A percentile compares a stretch with the other conserved stretches of the same genome.
Evolutionary conservation across 2,329 filamentous ascomycete genomes (phyloP).

Genomic region (Davidsoniella eucalypti): DNA sequence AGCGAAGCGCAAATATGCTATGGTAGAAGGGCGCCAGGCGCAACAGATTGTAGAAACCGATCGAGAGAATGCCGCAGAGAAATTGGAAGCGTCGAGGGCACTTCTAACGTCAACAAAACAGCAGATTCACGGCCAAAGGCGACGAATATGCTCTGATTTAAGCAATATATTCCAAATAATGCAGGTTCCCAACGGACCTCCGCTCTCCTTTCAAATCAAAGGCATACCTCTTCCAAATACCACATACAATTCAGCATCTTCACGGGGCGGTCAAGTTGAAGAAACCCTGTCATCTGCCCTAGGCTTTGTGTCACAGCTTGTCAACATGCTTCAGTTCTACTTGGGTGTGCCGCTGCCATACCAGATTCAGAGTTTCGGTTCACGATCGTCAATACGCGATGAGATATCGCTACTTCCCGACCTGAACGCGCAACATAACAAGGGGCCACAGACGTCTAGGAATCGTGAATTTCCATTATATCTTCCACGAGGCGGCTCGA

Average conservation of each 20-base stretch:
- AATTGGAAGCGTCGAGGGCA: constrained; percentile 38
- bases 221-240: constrained; percentile 67
- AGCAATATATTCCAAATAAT: constrained; percentile 65
- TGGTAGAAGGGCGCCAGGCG: constrained; percentile 42
- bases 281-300: constrained; percentile 66
- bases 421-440: constrained; percentile 17
- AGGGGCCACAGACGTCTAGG: constrained; percentile 19
- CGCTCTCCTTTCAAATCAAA: constrained; percentile 72
- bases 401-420: constrained; percentile 44
- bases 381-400: constrained; percentile 59
- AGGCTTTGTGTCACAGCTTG: constrained; percentile 61
- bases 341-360: constrained; percentile 67
- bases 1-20: constrained; percentile 46
- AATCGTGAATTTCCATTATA: constrained; percentile 70
- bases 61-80: constrained; percentile 42
- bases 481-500: constrained; percentile 41
- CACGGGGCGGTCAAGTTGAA: constrained; percentile 35
- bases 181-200: constrained; percentile 35
- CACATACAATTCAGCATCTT: constrained; percentile 40
- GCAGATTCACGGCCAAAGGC: constrained; percentile 66
- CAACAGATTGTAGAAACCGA: constrained; percentile 44
- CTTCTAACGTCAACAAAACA: constrained; percentile 42
- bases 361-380: constrained; percentile 54
- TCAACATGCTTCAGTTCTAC: constrained; percentile 66
- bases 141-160: constrained; percentile 76